Conservation (phyloP, 208 protist genomes). For the Leishmania tropica region DNA sequence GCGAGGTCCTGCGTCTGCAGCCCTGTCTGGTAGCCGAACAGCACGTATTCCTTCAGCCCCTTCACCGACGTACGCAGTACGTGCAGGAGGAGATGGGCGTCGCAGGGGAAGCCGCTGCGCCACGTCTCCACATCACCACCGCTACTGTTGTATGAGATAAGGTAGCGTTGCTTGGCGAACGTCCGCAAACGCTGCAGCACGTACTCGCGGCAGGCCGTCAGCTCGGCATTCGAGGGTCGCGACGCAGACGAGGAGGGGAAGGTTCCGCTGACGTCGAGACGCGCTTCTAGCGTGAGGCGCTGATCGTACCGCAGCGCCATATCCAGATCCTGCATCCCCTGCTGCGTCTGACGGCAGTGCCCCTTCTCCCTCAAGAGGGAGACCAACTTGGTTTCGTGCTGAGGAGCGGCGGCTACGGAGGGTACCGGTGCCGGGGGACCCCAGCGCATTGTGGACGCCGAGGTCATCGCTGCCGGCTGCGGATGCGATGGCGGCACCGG, state of each 20-base stretch:
- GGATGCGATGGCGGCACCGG: conserved; percentile 16
- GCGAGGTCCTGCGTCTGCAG: conserved; percentile 48
- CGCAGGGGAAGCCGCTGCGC: conserved; percentile 60
- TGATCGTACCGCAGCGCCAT: conserved; percentile 58
- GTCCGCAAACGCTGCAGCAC: conserved; percentile 63
- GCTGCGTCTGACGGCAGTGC: conserved; percentile 33
- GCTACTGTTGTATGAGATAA: conserved; percentile 51
- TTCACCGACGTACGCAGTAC: conserved; percentile 63
- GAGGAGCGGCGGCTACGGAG: conserved; percentile 2
- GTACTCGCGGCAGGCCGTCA: conserved; percentile 49
- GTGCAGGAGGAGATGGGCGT: conserved; percentile 83
- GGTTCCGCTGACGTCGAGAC: conserved; percentile 59
- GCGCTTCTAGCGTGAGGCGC: conserved; percentile 64
- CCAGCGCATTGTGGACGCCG: conserved; percentile 15
- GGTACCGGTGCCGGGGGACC: background rate
- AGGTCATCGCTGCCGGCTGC: conserved; percentile 3
- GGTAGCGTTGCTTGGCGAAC: conserved; percentile 43
- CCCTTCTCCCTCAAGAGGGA: conserved; percentile 41
- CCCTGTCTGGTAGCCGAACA: conserved; percentile 56
- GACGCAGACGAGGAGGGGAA: conserved; percentile 34
- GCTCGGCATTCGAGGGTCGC: conserved; percentile 34
- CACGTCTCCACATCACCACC: conserved; percentile 53
- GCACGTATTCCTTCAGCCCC: conserved; percentile 63
- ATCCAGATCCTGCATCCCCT: conserved; percentile 52
- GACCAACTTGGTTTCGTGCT: conserved; percentile 33